phyloP scores from a whole-genome alignment of 129 eudicot genomes.

The Centaurea solstitialis region DNA sequence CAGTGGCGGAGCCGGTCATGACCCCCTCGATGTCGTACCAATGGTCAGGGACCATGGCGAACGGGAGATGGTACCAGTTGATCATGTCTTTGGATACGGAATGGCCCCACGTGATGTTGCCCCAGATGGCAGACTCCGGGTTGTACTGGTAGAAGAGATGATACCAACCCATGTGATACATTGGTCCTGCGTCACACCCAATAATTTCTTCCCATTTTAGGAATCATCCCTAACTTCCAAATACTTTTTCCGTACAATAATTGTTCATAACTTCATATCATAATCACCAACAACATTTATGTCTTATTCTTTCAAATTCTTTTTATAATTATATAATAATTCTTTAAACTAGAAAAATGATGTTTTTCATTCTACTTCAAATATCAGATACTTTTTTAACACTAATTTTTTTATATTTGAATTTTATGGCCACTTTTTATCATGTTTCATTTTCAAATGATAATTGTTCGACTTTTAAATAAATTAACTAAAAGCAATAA shows the following conservation, averaged over 20 bases:
- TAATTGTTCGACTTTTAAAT: neutral
- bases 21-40: conserved; percentile 92
- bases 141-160: conserved; percentile 94
- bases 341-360: neutral
- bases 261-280: conserved; percentile 12
- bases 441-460: neutral
- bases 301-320: neutral
- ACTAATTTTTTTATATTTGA: neutral
- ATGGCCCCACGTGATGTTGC: conserved; percentile 96
- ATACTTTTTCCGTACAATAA: conserved; percentile 19
- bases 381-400: no score
- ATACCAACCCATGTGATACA: conserved; percentile 90
- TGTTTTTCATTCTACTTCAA: neutral
- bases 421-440: neutral
- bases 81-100: conserved; percentile 81
- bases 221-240: conserved; percentile 4
- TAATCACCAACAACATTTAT: conserved; percentile 26
- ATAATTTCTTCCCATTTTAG: neutral
- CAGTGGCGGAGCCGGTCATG: conserved; percentile 91
- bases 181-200: conserved; percentile 60
- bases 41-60: conserved; percentile 85
- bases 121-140: conserved; percentile 94
- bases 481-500: neutral
- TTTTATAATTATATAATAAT: neutral
- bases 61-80: conserved; percentile 78